A percentile compares a stretch with the other conserved stretches of the same genome.
These are phyloP conservation scores for Boletus vermiculosoides DNA, from an alignment of 768 basidiomycete genomes.

Conservation along the genomic window DNA sequence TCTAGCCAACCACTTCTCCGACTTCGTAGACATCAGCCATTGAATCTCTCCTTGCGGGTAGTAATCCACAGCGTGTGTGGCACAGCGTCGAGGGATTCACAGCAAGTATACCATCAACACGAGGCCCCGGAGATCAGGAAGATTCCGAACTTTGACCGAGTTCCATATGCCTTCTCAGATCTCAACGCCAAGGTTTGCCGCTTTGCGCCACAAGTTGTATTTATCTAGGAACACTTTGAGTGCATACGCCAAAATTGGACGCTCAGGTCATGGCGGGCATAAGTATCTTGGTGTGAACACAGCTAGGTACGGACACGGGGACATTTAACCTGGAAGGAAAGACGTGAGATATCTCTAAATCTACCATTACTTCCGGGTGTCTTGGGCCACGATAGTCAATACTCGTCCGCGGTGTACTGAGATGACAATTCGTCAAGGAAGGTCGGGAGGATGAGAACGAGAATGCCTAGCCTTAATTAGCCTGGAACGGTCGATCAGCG, in stretches of 20 bases:
- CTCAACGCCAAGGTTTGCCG: conserved; percentile 74
- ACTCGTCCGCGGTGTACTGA: too few species aligned
- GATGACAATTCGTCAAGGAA: too few species aligned
- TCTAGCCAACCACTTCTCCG: conserved; percentile 86
- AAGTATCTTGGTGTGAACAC: too few species aligned
- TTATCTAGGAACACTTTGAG: conserved; percentile 90
- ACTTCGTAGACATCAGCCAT: conserved; percentile 93
- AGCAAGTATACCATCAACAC: conserved; percentile 23
- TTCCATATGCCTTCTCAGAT: conserved; percentile 89
- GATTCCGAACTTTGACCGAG: conserved; percentile 46
- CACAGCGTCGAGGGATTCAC: conserved; percentile 44
- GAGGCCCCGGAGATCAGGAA: not conserved
- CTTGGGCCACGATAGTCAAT: too few species aligned
- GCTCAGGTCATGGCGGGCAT: too few species aligned
- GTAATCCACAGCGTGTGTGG: conserved; percentile 73
- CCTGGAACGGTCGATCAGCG: too few species aligned
- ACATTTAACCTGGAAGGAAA: too few species aligned
- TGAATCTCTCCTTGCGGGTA: conserved; percentile 61
- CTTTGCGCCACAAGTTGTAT: conserved; percentile 79
- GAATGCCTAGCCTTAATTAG: too few species aligned
- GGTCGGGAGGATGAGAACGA: too few species aligned
- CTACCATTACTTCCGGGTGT: too few species aligned
- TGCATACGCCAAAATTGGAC: conserved; percentile 80
- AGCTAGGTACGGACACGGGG: too few species aligned
- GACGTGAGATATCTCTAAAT: too few species aligned